Base-by-base conservation (phyloP, 805 yeast species). In the Spencermartinsiella europaea region DNA sequence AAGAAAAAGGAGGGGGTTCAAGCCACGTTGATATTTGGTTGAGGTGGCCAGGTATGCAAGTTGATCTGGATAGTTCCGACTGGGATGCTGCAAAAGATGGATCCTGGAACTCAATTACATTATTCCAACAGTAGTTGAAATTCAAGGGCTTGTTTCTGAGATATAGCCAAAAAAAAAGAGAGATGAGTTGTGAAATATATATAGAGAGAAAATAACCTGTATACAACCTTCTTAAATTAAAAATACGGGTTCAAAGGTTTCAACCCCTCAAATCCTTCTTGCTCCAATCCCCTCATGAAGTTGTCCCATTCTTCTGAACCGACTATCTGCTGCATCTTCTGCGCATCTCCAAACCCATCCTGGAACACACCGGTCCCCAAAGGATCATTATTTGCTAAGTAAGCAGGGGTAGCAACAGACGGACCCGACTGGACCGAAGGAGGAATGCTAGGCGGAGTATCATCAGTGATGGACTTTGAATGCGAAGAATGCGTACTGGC, bases 11-110 rank as follows among this genome's bases (percentile, higher is more conserved):
- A 2, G 74, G 74, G 0, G 28, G 56, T 7, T 35, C 48, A 7
- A 42, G 52, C 4, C 57, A 56, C n/a, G 60, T 69, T 40, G 66
- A 67, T 36, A 66, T 70, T 5, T 70, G 75, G 75, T 51, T 70
- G 35, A 52, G 73, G 35, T 70, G 72, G 71, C 46, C 25, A 62
- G 44, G 25, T 8, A 46, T 70, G 14, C 72, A 70, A 46, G 68
- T 66, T 2, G 71, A 68, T 22, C 31, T 70, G 10, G 57, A 57
- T 17, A 64, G 62, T n/a, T 55, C 55, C 31, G 59, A 56, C 46
- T 70, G 74, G 73, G 67, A 67, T 5, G 46, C 55, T 7, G 71
- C 69, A 1, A 46, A 55, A 7, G 52, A 51, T 19, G 47, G 62
- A 0, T 34, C n/a, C 1, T 63, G 71, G 60, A 55, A 57, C 19